Evolutionary conservation across 2,329 filamentous ascomycete genomes (phyloP).

Genomic region (Diaporthe nobilis): DNA sequence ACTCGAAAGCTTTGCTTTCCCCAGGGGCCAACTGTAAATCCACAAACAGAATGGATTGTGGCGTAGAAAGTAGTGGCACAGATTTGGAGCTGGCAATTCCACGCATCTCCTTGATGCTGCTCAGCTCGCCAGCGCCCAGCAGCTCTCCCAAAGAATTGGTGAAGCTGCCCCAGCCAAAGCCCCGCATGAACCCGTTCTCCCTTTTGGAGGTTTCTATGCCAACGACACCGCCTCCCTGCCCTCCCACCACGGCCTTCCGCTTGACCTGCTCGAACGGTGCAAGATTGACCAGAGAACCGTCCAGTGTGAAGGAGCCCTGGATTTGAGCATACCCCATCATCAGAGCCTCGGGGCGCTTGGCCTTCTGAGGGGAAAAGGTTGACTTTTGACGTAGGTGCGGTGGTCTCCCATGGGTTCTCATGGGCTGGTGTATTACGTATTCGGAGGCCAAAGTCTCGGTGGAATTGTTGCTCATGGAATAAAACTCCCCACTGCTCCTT

Average conservation of each 20-base stretch:
- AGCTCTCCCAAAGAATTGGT: conserved; percentile 90
- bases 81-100: conserved; percentile 87
- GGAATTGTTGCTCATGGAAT: conserved; percentile 94
- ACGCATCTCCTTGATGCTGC: conserved; percentile 96
- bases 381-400: conserved; percentile 64
- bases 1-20: conserved; percentile 89
- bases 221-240: conserved; percentile 88
- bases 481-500: conserved; percentile 94
- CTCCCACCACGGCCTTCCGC: conserved; percentile 89
- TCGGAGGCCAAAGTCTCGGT: conserved; percentile 94
- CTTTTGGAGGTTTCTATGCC: conserved; percentile 82
- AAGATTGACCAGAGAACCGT: conserved; percentile 91
- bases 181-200: conserved; percentile 83
- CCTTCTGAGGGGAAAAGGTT: conserved; percentile 58
- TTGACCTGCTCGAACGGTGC: conserved; percentile 96
- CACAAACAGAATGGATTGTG: conserved; percentile 96
- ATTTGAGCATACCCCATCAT: conserved; percentile 99
- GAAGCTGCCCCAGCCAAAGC: conserved; percentile 89
- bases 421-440: conserved; percentile 73
- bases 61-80: conserved; percentile 92
- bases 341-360: conserved; percentile 78
- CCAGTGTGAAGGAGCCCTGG: conserved; percentile 90
- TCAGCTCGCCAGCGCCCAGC: conserved; percentile 87
- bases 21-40: conserved; percentile 89
- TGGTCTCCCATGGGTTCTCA: conserved; percentile 55